A percentile compares a stretch with the other conserved stretches of the same genome.
phyloP scores from a whole-genome alignment of 768 basidiomycete genomes.

The Lepiota subincarnata region DNA sequence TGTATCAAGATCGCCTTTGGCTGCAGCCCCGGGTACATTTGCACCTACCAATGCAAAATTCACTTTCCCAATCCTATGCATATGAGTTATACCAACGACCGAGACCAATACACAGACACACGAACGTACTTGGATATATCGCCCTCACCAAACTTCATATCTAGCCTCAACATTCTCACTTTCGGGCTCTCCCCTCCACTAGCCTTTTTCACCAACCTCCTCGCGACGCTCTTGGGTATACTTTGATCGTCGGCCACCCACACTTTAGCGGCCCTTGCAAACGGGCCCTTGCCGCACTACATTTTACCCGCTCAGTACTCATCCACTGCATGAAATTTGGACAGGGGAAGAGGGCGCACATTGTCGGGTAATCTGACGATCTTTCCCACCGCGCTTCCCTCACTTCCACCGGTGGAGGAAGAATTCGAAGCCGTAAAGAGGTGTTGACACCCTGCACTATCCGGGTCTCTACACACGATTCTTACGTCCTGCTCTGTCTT shows the following conservation, averaged over 20 bases:
- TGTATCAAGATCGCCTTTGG: not conserved
- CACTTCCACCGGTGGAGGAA: not conserved
- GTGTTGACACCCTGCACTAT: constrained; percentile 22
- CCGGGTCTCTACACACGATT: constrained; percentile 24
- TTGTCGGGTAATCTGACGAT: constrained; percentile 49
- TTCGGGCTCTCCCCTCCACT: constrained; percentile 6
- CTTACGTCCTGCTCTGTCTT: constrained; percentile 28
- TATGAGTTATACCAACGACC: not conserved
- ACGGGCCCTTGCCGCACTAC: constrained; percentile 21
- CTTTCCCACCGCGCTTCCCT: constrained; percentile 28
- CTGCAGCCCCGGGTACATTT: constrained; percentile 14
- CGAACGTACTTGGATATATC: constrained; percentile 4
- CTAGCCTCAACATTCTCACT: constrained; percentile 18
- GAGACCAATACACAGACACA: too few relatives aligned
- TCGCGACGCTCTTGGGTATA: constrained; percentile 14
- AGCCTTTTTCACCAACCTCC: constrained; percentile 14
- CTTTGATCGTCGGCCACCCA: constrained; percentile 19
- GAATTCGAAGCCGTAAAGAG: constrained; percentile 8
- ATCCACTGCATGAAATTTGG: too few relatives aligned
- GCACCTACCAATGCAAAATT: constrained; percentile 13
- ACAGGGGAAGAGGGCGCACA: constrained; percentile 27
- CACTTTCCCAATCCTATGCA: constrained; percentile 4
- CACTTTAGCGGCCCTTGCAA: constrained; percentile 17
- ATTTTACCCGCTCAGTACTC: not conserved
- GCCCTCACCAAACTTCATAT: constrained; percentile 17